Conservation (phyloP, 345 rosid species). For the Populus davidiana region DNA sequence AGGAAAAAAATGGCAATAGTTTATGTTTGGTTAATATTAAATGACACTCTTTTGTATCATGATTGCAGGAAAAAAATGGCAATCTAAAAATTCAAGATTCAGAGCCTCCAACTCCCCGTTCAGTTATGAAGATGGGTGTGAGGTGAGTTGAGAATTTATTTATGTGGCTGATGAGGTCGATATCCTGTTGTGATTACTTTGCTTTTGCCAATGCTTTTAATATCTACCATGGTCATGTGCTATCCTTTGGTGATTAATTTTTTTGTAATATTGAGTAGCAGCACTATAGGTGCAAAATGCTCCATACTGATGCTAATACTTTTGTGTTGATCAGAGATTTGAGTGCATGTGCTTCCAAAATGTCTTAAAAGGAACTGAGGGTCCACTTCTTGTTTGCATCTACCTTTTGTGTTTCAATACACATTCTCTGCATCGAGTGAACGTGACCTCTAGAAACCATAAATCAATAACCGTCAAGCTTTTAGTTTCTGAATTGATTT, state of each 20-base stretch:
- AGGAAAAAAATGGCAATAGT: slow-evolving; percentile 81
- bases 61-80: slow-evolving; percentile 78
- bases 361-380: background rate
- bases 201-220: slow-evolving; percentile 1
- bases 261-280: background rate
- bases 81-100: slow-evolving; percentile 80
- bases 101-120: slow-evolving; percentile 94
- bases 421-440: background rate
- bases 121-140: slow-evolving; percentile 70
- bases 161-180: background rate
- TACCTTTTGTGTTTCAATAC: background rate
- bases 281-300: background rate
- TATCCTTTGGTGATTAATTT: background rate
- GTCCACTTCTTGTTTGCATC: background rate
- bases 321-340: background rate
- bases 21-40: background rate
- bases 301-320: background rate
- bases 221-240: slow-evolving; percentile 1
- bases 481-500: background rate
- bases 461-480: background rate
- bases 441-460: no score
- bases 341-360: background rate
- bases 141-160: slow-evolving; percentile 48
- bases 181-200: background rate
- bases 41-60: slow-evolving; percentile 10